Conservation (phyloP, 2,329 filamentous ascomycete species). For the Tolypocladium cylindrosporum region DNA sequence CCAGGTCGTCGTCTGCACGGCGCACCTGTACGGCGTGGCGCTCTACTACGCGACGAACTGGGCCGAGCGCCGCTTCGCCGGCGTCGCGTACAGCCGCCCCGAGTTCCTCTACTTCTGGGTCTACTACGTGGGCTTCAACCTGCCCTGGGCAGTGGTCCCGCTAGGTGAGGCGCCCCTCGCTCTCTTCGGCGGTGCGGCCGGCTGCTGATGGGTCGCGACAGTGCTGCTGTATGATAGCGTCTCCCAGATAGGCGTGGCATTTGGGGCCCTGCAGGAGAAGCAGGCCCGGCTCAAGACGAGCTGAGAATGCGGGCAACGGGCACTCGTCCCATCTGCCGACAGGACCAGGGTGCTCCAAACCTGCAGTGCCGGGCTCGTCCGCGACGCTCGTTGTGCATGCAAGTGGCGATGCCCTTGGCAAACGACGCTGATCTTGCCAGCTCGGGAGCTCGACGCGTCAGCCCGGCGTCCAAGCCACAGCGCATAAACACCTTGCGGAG, state of each 20-base stretch:
- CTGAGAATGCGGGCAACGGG: constrained; percentile 2
- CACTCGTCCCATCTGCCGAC: background rate
- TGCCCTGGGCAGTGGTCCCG: constrained; percentile 50
- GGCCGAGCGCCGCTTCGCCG: constrained; percentile 33
- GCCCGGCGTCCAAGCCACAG: background rate
- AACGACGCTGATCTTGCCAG: background rate
- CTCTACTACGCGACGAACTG: constrained; percentile 52
- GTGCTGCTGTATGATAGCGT: constrained; percentile 23
- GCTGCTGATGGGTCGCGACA: constrained; percentile 3
- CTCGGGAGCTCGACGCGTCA: background rate
- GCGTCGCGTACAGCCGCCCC: constrained; percentile 43
- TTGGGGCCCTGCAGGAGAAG: constrained; percentile 13
- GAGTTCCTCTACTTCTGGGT: constrained; percentile 54
- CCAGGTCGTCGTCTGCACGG: constrained; percentile 40
- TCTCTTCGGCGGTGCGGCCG: background rate
- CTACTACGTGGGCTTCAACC: constrained; percentile 52
- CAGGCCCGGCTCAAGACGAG: constrained; percentile 9
- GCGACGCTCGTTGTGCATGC: background rate
- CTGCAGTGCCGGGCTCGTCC: background rate
- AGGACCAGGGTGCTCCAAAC: too few relatives aligned
- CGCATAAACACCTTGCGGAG: too few relatives aligned
- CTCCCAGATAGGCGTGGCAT: constrained; percentile 15
- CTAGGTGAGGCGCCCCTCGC: constrained; percentile 29
- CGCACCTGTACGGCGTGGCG: constrained; percentile 51
- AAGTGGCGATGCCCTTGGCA: background rate